These are phyloP conservation scores for Thuja plicata DNA, from an alignment of 83 land plant species.

Conservation along the genomic window DNA sequence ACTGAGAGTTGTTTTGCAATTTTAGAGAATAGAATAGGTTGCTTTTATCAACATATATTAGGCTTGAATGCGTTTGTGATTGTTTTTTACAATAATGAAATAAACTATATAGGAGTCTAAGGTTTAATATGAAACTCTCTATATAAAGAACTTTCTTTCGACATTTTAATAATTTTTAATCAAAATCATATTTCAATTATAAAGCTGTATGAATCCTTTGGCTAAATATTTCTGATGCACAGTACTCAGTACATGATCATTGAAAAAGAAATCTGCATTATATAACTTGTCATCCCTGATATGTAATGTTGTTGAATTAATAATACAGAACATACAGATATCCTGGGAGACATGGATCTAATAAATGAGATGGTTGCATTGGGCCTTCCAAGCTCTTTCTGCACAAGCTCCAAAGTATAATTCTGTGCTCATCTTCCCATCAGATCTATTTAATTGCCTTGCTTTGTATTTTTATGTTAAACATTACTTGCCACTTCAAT, in stretches of 20 bases:
- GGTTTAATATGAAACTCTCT: background rate
- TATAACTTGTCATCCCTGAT: background rate
- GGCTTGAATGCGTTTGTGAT: background rate
- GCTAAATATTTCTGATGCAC: background rate
- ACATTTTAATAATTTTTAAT: background rate
- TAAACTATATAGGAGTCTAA: background rate
- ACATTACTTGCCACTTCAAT: background rate
- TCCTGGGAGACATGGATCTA: slow-evolving; percentile 36
- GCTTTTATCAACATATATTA: background rate
- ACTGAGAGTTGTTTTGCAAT: too few species aligned
- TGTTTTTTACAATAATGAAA: background rate
- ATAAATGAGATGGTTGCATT: slow-evolving; percentile 44
- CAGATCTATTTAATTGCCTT: too few species aligned
- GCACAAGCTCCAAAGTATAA: slow-evolving; percentile 44
- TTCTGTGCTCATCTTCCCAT: background rate
- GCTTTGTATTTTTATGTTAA: too few species aligned
- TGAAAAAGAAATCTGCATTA: background rate
- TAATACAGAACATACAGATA: background rate
- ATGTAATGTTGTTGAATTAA: background rate
- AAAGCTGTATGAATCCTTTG: background rate
- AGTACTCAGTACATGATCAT: background rate
- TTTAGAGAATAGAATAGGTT: background rate
- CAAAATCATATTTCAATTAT: background rate
- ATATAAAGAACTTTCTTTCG: background rate
- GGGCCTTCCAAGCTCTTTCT: slow-evolving; percentile 66